A percentile compares a stretch with the other conserved stretches of the same genome.
These are phyloP conservation scores for Psilocybe cubensis DNA, from an alignment of 768 basidiomycete species.

Conservation along the genomic window DNA sequence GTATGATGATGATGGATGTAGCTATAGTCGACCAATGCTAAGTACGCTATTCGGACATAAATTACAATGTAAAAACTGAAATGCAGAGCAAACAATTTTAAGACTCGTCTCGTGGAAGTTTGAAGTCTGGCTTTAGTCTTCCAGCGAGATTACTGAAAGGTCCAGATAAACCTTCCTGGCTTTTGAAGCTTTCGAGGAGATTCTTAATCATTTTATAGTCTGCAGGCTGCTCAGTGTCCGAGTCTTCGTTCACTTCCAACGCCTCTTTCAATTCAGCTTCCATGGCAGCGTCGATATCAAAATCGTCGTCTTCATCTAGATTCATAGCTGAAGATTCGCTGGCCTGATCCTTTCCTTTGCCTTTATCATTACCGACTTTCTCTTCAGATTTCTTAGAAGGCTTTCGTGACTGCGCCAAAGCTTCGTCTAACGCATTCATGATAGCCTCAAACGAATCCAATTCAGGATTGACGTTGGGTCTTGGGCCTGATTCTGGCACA, in stretches of 20 bases:
- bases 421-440: slow-evolving; percentile 94
- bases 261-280: slow-evolving; percentile 79
- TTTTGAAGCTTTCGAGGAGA: slow-evolving; percentile 95
- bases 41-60: not conserved
- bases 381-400: slow-evolving; percentile 16
- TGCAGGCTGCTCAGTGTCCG: slow-evolving; percentile 51
- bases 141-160: slow-evolving; percentile 92
- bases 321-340: slow-evolving; percentile 15
- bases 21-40: not conserved
- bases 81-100: slow-evolving; percentile 20
- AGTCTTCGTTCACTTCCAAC: slow-evolving; percentile 57
- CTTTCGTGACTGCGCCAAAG: slow-evolving; percentile 49
- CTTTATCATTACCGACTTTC: slow-evolving; percentile 30
- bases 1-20: not conserved
- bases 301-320: slow-evolving; percentile 48
- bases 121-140: slow-evolving; percentile 75
- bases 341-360: slow-evolving; percentile 45
- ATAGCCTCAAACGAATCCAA: slow-evolving; percentile 94
- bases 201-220: slow-evolving; percentile 97
- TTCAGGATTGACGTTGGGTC: slow-evolving; percentile 60
- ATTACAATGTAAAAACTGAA: not conserved
- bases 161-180: slow-evolving; percentile 86
- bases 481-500: slow-evolving; percentile 32
- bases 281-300: slow-evolving; percentile 84
- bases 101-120: slow-evolving; percentile 69